Percentiles rank a stretch among this genome's conserved stretches.
These are phyloP conservation scores for Plasmodium vinckei DNA, from an alignment of 169 alveolate genomes.

Conservation along the genomic window DNA sequence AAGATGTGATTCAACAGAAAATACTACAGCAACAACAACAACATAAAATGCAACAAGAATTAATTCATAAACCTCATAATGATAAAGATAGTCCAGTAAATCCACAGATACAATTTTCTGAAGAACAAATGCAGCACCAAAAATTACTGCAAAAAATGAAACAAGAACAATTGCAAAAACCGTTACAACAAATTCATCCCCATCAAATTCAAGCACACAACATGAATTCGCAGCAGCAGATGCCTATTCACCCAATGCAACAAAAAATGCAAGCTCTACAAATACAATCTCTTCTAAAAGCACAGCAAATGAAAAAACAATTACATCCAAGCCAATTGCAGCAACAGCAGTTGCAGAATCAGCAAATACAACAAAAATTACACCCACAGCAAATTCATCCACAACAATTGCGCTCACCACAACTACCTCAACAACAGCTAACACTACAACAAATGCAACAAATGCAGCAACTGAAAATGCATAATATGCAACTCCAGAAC, in stretches of 20 bases:
- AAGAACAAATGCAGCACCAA: slow-evolving; percentile 44
- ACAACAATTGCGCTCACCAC: slow-evolving; percentile 18
- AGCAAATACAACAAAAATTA: slow-evolving; percentile 10
- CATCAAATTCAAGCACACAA: slow-evolving; percentile 27
- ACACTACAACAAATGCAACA: slow-evolving; percentile 10
- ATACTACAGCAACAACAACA: slow-evolving; percentile 18
- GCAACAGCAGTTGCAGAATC: slow-evolving; percentile 9
- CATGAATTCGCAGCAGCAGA: slow-evolving; percentile 27
- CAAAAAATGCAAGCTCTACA: neutral
- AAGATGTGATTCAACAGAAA: slow-evolving; percentile 60
- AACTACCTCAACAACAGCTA: slow-evolving; percentile 9
- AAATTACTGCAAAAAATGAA: slow-evolving; percentile 34
- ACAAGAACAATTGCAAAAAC: slow-evolving; percentile 54
- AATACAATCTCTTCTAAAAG: slow-evolving; percentile 1
- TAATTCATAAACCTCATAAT: slow-evolving; percentile 31
- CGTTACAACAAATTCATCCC: slow-evolving; percentile 39
- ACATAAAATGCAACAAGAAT: slow-evolving; percentile 25
- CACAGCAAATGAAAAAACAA: slow-evolving; percentile 10
- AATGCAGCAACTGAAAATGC: slow-evolving; percentile 22
- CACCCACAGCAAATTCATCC: slow-evolving; percentile 11
- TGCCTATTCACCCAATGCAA: slow-evolving; percentile 5
- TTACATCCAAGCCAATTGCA: neutral
- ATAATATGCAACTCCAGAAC: slow-evolving; percentile 19
- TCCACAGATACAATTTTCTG: slow-evolving; percentile 18
- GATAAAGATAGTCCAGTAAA: slow-evolving; percentile 40